These are phyloP conservation scores for Boechera retrofracta DNA, from an alignment of 345 rosid genomes.

Conservation along the genomic window DNA sequence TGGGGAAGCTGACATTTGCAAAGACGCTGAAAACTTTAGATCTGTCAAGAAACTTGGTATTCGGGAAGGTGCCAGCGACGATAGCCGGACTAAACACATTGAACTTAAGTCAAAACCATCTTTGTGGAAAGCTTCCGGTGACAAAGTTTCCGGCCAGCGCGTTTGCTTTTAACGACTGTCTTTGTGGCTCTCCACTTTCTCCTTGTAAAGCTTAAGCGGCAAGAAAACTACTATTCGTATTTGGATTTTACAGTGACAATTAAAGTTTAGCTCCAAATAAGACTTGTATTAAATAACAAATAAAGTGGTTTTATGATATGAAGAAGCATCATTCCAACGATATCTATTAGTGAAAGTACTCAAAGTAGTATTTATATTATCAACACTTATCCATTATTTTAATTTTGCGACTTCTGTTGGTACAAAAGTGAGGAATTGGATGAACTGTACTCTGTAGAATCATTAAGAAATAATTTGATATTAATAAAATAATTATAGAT, in stretches of 20 bases:
- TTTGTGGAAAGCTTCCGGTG: slow-evolving; percentile 73
- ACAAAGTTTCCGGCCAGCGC: slow-evolving; percentile 58
- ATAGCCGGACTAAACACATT: slow-evolving; percentile 53
- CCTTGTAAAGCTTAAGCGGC: slow-evolving; percentile 49
- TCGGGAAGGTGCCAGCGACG: slow-evolving; percentile 59
- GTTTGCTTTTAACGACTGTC: slow-evolving; percentile 57
- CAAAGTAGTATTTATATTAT: background rate
- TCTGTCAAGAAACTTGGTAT: slow-evolving; percentile 58
- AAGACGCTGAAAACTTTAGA: slow-evolving; percentile 56
- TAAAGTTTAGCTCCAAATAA: background rate
- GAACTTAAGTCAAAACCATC: slow-evolving; percentile 64
- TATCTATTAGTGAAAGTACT: background rate
- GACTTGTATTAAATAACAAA: background rate
- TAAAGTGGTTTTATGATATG: background rate
- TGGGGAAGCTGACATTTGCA: slow-evolving; percentile 52
- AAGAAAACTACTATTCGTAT: background rate
- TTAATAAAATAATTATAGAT: background rate
- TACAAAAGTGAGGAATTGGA: background rate
- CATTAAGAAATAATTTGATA: background rate
- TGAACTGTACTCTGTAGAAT: background rate
- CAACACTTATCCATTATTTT: background rate
- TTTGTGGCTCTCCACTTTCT: slow-evolving; percentile 63
- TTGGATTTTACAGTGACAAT: background rate
- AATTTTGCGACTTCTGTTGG: background rate
- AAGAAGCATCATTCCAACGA: background rate